phyloP scores from a whole-genome alignment of 306 rosid species.

The Oemleria cerasiformis region DNA sequence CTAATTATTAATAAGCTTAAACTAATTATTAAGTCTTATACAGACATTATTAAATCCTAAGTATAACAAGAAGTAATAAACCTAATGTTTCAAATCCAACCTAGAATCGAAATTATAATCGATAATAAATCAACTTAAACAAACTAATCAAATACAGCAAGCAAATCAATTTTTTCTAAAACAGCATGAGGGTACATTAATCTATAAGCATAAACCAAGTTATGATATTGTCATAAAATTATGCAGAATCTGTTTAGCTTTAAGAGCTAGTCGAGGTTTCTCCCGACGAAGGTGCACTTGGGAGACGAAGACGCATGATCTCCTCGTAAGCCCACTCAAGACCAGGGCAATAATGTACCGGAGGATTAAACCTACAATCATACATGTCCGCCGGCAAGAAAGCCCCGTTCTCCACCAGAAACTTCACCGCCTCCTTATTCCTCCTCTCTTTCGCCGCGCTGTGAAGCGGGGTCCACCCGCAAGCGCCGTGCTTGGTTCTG shows the following conservation, averaged over 20 bases:
- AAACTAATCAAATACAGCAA: too few relatives aligned
- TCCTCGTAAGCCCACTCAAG: conserved; percentile 99
- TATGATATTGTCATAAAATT: too few relatives aligned
- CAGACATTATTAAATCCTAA: too few relatives aligned
- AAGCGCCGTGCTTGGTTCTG: conserved; percentile 74
- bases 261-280: conserved; percentile 76
- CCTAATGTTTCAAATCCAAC: too few relatives aligned
- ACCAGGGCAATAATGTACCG: conserved; percentile 90
- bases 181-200: too few relatives aligned
- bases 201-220: too few relatives aligned
- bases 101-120: too few relatives aligned
- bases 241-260: conserved; percentile 27
- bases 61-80: too few relatives aligned
- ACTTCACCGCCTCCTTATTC: conserved; percentile 67
- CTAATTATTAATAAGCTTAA: too few relatives aligned
- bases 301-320: conserved; percentile 60
- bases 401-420: conserved; percentile 86
- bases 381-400: conserved; percentile 81
- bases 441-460: conserved; percentile 91
- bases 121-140: too few relatives aligned
- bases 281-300: conserved; percentile 35
- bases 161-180: too few relatives aligned
- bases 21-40: too few relatives aligned
- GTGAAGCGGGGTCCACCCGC: conserved; percentile 99
- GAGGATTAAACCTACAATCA: conserved; percentile 91